These are phyloP conservation scores for Melaleuca alternifolia DNA, from an alignment of 345 rosid species.

Conservation along the genomic window DNA sequence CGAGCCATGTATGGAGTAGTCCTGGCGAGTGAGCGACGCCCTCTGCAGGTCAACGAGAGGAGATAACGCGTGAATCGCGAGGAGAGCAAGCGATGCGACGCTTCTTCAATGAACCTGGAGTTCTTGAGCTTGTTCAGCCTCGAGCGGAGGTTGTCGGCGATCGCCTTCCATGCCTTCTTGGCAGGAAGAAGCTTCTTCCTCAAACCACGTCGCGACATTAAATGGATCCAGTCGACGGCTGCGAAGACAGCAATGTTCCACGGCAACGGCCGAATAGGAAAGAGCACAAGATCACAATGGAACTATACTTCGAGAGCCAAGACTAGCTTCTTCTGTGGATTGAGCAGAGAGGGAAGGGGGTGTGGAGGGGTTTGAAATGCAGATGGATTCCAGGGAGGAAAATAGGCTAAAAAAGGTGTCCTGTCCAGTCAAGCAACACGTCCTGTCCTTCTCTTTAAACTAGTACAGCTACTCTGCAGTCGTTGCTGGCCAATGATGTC, in stretches of 20 bases:
- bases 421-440: background rate
- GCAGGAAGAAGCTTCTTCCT: constrained; percentile 55
- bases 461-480: background rate
- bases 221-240: background rate
- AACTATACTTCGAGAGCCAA: background rate
- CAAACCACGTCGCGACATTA: constrained; percentile 37
- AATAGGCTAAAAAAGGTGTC: background rate
- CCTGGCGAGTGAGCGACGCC: constrained; percentile 21
- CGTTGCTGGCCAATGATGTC: background rate
- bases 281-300: background rate
- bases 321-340: background rate
- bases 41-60: constrained; percentile 28
- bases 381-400: background rate
- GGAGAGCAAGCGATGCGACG: constrained; percentile 24
- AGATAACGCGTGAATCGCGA: constrained; percentile 27
- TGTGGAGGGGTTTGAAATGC: background rate
- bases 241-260: background rate
- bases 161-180: constrained; percentile 48
- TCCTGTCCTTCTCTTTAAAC: background rate
- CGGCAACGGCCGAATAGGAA: background rate
- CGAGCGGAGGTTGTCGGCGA: constrained; percentile 30
- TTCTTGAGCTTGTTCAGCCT: constrained; percentile 31
- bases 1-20: background rate
- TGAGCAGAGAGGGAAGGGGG: background rate
- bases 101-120: constrained; percentile 26